A percentile compares a stretch with the other conserved stretches of the same genome.
Evolutionary conservation across 805 yeast species (phyloP).

Genomic region (Candida berthetii): DNA sequence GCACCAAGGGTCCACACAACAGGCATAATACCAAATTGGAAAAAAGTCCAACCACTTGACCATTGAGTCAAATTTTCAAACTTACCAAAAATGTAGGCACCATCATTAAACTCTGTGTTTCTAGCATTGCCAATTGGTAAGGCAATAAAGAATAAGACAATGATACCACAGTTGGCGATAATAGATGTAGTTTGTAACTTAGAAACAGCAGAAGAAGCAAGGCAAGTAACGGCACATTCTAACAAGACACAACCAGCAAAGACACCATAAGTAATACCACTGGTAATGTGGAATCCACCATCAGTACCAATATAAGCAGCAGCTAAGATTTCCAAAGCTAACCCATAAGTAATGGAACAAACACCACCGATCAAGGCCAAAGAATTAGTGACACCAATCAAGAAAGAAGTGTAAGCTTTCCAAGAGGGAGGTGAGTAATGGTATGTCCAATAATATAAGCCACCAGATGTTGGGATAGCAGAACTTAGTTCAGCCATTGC

Average conservation of each 20-base stretch:
- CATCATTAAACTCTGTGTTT: slow-evolving; percentile 34
- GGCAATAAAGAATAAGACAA: slow-evolving; percentile 47
- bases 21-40: slow-evolving; percentile 50
- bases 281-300: slow-evolving; percentile 43
- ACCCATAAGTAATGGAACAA: too few species aligned
- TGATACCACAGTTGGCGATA: slow-evolving; percentile 40
- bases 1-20: slow-evolving; percentile 76
- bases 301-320: slow-evolving; percentile 37
- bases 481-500: slow-evolving; percentile 58
- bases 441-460: slow-evolving; percentile 57
- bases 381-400: slow-evolving; percentile 61
- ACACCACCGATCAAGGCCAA: slow-evolving; percentile 55
- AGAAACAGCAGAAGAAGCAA: slow-evolving; percentile 47
- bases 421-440: slow-evolving; percentile 51
- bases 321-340: slow-evolving; percentile 48
- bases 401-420: slow-evolving; percentile 44
- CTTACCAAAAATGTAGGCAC: slow-evolving; percentile 47
- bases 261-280: slow-evolving; percentile 49
- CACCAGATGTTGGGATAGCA: slow-evolving; percentile 67
- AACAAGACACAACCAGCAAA: slow-evolving; percentile 49
- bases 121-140: slow-evolving; percentile 46
- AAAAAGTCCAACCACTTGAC: slow-evolving; percentile 53
- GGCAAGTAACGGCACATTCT: slow-evolving; percentile 42
- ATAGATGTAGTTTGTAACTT: slow-evolving; percentile 51
- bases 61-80: slow-evolving; percentile 45